These are phyloP conservation scores for Ophiocordyceps camponoti-floridani DNA, from an alignment of 2,329 filamentous ascomycete species.

Conservation along the genomic window DNA sequence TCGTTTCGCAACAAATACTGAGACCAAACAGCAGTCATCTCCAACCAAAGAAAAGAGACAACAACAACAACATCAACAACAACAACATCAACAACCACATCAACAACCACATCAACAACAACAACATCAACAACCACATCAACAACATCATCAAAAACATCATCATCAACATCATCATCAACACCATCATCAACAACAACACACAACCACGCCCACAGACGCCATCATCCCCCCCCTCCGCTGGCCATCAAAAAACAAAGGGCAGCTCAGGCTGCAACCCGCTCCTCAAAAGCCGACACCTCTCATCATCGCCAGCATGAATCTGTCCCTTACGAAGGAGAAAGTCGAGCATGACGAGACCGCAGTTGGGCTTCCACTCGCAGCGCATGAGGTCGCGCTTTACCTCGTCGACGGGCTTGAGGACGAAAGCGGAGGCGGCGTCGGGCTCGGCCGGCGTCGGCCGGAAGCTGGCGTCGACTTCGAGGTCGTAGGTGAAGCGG, in stretches of 20 bases:
- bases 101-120: too few relatives aligned
- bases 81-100: too few relatives aligned
- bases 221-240: neutral
- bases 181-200: too few relatives aligned
- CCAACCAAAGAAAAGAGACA: too few relatives aligned
- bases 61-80: too few relatives aligned
- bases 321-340: constrained; percentile 13
- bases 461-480: constrained; percentile 8
- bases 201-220: neutral
- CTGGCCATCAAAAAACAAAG: constrained; percentile 5
- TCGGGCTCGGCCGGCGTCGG: constrained; percentile 9
- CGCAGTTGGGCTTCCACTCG: constrained; percentile 20
- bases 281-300: constrained; percentile 6
- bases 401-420: constrained; percentile 12
- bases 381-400: constrained; percentile 8
- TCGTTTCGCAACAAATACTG: too few relatives aligned
- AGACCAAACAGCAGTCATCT: too few relatives aligned
- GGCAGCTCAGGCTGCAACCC: constrained; percentile 10
- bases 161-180: too few relatives aligned
- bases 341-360: constrained; percentile 20
- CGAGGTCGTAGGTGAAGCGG: constrained; percentile 18
- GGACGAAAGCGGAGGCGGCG: constrained; percentile 11
- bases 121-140: too few relatives aligned
- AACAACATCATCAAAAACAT: too few relatives aligned
- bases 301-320: constrained; percentile 7